Base-by-base conservation (phyloP, 2,329 filamentous ascomycete species). In the Xylariaceae sp. region DNA sequence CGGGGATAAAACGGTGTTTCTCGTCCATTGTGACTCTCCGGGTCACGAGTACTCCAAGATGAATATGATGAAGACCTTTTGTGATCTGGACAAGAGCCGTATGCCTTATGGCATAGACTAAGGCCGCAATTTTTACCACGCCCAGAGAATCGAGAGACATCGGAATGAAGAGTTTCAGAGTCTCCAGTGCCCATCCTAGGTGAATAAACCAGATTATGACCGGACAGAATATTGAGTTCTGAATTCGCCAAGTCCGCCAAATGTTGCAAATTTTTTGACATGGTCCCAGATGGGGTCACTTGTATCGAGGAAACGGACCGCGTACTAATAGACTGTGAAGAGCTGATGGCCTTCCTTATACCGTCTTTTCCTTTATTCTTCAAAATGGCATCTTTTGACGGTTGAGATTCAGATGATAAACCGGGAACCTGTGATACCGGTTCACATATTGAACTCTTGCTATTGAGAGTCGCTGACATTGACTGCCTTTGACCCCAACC, bases 401-500 rank as follows among this genome's bases (percentile, higher is more conserved):
- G 32, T 14, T 14, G 32, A 16, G 32, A 16, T 10, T 37, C 9
- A 14, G 14, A 16, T 37, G 14, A 16, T 37, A 12, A 12, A 37
- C 5, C 14, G 5, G 32, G 12, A 37, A 10, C 14, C 32, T 12
- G 6, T 37, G 14, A 16, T 12, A 10, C 32, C 3, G 7, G 9
- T 7, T 37, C 14, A 37, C 14, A 14, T 37, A 12, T 37, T 37
- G 14, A 37, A 16, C 19, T 19, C 14, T 41, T 37, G n/a, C n/a
- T 2, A 7, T n/a, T 20, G 23, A 50, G 43, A n/a, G 21, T 18
- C 37, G n/a, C 19, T 20, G 29, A 26, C 12, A 46, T 42, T 2
- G 54, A 37, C 40, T 29, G 54, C 46, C 43, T 51, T 52, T 52
- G 23, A 23, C 32, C 20, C 32, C 18, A n/a, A 48, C 19, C 20